A percentile compares a stretch with the other conserved stretches of the same genome.
These are phyloP conservation scores for Aspergillus saccharolyticus DNA, from an alignment of 495 filamentous ascomycete genomes.

Conservation along the genomic window DNA sequence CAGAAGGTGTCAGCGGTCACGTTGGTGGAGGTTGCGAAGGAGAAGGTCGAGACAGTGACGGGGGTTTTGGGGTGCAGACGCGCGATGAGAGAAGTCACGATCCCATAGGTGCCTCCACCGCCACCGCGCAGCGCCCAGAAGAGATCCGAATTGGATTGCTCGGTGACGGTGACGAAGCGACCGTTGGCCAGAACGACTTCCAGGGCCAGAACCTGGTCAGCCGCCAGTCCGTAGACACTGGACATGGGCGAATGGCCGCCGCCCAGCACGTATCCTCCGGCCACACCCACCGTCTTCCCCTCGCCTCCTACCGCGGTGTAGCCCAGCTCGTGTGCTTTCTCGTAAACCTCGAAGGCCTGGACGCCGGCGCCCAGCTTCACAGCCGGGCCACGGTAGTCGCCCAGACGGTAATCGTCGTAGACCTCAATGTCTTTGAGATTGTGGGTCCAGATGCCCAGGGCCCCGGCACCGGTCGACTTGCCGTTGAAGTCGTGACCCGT, in stretches of 20 bases:
- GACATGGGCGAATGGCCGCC: conserved; percentile 34
- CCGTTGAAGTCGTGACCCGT: conserved; percentile 65
- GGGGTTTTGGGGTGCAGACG: conserved; percentile 39
- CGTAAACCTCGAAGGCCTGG: conserved; percentile 47
- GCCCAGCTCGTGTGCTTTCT: conserved; percentile 39
- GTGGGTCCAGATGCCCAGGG: conserved; percentile 57
- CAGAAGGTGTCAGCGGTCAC: conserved; percentile 44
- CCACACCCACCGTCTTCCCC: conserved; percentile 38
- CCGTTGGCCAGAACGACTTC: conserved; percentile 56
- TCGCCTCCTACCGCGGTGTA: conserved; percentile 52
- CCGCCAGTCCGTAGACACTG: conserved; percentile 25
- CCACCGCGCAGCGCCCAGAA: conserved; percentile 52
- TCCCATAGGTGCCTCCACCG: conserved; percentile 43
- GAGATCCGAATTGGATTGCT: conserved; percentile 49
- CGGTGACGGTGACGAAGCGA: conserved; percentile 44
- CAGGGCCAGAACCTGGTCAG: conserved; percentile 41
- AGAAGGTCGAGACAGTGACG: conserved; percentile 37
- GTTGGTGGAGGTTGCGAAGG: conserved; percentile 30
- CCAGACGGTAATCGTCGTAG: conserved; percentile 28
- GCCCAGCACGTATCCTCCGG: conserved; percentile 41
- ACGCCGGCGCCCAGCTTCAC: conserved; percentile 56
- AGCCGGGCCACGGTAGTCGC: conserved; percentile 42
- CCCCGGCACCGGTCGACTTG: conserved; percentile 52
- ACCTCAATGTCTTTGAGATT: conserved; percentile 46
- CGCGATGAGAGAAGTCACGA: conserved; percentile 47